phyloP scores from a whole-genome alignment of 2,329 filamentous ascomycete genomes.

The Beauveria varroae region DNA sequence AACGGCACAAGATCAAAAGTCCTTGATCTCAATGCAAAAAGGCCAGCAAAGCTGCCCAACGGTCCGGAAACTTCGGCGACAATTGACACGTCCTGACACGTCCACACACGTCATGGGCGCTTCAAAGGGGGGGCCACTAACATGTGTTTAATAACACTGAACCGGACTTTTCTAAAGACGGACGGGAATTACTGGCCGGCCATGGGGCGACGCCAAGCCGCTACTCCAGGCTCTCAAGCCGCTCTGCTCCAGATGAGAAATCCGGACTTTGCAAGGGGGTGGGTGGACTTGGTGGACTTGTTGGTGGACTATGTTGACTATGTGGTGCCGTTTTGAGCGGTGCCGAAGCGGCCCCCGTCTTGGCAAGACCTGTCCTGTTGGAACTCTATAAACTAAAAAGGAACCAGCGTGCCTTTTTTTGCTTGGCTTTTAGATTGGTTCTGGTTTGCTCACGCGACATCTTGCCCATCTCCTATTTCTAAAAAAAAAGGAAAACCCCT shows the following conservation, averaged over 20 bases:
- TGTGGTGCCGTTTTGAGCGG: background rate
- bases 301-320: too few species aligned
- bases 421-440: background rate
- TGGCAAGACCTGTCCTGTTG: background rate
- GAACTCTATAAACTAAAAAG: background rate
- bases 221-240: conserved; percentile 7
- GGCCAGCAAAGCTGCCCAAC: background rate
- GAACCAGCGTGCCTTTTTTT: background rate
- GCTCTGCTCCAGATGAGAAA: background rate
- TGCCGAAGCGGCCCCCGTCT: conserved; percentile 4
- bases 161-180: background rate
- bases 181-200: background rate
- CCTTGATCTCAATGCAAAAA: background rate
- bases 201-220: conserved; percentile 3
- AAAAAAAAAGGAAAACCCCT: background rate
- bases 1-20: background rate
- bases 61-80: background rate
- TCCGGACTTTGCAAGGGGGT: background rate
- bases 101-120: conserved; percentile 2
- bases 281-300: background rate
- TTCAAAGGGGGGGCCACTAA: background rate
- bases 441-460: conserved; percentile 6
- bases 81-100: background rate
- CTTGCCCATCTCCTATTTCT: background rate
- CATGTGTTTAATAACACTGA: background rate